Base-by-base conservation (phyloP, 1,139 yeast genomes). In the Pneumocystis oryctolagi region DNA sequence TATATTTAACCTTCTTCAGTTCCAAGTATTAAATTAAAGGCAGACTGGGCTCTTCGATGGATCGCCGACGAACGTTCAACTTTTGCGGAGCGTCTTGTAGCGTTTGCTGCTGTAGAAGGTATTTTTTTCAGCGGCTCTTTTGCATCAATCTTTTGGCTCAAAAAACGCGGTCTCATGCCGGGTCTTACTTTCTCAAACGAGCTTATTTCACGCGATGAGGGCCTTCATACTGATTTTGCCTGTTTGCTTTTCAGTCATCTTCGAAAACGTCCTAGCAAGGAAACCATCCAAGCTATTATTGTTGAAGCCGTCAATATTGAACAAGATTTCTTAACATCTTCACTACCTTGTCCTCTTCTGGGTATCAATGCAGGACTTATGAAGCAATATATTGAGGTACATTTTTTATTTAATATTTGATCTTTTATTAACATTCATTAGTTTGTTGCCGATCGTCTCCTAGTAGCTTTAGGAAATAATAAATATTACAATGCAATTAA, bases 61-160 rank as follows among this genome's bases (percentile, higher is more conserved):
- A 92, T 92, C 73, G 78, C 82, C 67, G 95, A 89, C 73, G 81
- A 84, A 42, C 85, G 85, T 64, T 95, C 96, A 25, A 80, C 90
- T 68, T 92, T 87, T 72, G 96, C 85, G 70, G 97, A 92, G 80
- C 86, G 98, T 76, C 81, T 92, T 71, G 95, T 94, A 68, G 98
- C 98, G 25, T 92, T 92, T 73, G 98, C 98, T 66, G 98, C 98
- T 66, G 96, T 92, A 66, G 98, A 92, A 79, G 98, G 98, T 78
- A 88, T 94, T 70, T 92, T 92, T 83, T 90, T 92, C 80, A 84
- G 95, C 64, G 97, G 98, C 67, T 89, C 97, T 4, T 92, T 92
- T 76, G 98, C 98, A 61, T 89, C 97, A 64, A 87, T 94, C 74
- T 92, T 90, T 79, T 90, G 97, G 97, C 83, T 92, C 73, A 68